Percentiles rank a stretch among this genome's conserved stretches.
These are phyloP conservation scores for Pseudogymnoascus sp. DNA, from an alignment of 2,329 filamentous ascomycete genomes.

Conservation along the genomic window DNA sequence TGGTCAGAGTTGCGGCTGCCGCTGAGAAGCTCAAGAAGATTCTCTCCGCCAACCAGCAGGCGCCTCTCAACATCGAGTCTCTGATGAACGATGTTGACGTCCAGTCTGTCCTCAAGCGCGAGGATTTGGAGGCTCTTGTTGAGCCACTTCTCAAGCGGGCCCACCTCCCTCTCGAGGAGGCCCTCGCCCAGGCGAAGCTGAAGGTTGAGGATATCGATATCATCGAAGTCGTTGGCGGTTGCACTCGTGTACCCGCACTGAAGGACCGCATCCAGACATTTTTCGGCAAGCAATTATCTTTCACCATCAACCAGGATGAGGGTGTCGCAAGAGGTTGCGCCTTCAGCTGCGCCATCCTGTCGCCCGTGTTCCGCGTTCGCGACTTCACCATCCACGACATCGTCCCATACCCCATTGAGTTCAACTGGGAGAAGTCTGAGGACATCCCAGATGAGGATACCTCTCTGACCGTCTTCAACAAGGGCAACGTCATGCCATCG, in stretches of 20 bases:
- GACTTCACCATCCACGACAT: conserved; percentile 98
- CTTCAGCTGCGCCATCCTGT: conserved; percentile 95
- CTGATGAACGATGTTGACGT: conserved; percentile 98
- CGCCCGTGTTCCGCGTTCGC: conserved; percentile 94
- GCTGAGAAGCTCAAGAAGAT: conserved; percentile 99
- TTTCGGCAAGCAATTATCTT: conserved; percentile 88
- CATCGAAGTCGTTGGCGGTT: conserved; percentile 89
- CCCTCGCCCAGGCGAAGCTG: conserved; percentile 86
- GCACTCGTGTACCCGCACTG: conserved; percentile 84
- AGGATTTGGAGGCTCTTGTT: conserved; percentile 87
- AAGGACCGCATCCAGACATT: conserved; percentile 85
- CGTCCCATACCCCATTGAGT: conserved; percentile 96
- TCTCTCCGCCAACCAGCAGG: conserved; percentile 85
- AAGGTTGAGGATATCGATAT: conserved; percentile 85
- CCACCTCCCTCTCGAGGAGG: conserved; percentile 73
- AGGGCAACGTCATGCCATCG: conserved; percentile 91
- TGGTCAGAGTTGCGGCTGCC: conserved; percentile 75
- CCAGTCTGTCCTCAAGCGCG: conserved; percentile 76
- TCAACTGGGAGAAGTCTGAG: conserved; percentile 96
- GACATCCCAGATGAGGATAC: conserved; percentile 99
- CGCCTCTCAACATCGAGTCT: conserved; percentile 93
- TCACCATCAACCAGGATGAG: conserved; percentile 97
- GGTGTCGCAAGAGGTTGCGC: conserved; percentile 91
- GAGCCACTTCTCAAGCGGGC: conserved; percentile 71
- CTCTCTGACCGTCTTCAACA: conserved; percentile 93